These are phyloP conservation scores for Tricholoma furcatifolium DNA, from an alignment of 768 basidiomycete genomes.

Conservation along the genomic window DNA sequence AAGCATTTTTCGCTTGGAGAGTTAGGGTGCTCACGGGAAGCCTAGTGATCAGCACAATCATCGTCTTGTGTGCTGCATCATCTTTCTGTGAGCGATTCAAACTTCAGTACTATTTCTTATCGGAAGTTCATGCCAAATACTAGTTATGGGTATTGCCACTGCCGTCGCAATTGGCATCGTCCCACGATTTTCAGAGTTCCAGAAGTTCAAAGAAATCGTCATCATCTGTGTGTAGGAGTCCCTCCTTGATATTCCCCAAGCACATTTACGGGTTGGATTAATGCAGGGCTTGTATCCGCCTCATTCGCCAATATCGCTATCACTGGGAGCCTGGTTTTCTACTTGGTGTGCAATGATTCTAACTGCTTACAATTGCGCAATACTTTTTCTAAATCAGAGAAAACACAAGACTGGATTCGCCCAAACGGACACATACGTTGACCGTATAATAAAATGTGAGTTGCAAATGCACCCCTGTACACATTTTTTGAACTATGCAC, in stretches of 20 bases:
- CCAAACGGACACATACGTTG: slow-evolving; percentile 35
- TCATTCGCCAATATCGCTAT: slow-evolving; percentile 38
- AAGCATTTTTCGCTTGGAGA: slow-evolving; percentile 22
- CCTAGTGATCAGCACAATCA: slow-evolving; percentile 9
- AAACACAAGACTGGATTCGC: slow-evolving; percentile 37
- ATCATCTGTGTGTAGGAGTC: slow-evolving; percentile 18
- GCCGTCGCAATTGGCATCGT: slow-evolving; percentile 20
- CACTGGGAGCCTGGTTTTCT: slow-evolving; percentile 35
- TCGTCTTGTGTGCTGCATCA: slow-evolving; percentile 9
- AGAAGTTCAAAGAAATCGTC: slow-evolving; percentile 21
- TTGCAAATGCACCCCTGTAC: background rate
- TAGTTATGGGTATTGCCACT: slow-evolving; percentile 24
- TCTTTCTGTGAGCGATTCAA: slow-evolving; percentile 17
- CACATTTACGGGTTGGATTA: background rate
- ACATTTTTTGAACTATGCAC: background rate
- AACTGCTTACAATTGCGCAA: background rate
- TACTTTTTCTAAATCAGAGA: slow-evolving; percentile 20
- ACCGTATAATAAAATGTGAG: slow-evolving; percentile 36
- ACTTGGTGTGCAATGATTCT: slow-evolving; percentile 27
- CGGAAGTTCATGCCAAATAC: background rate
- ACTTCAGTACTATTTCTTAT: background rate
- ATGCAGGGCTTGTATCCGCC: slow-evolving; percentile 37
- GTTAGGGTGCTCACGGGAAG: slow-evolving; percentile 22
- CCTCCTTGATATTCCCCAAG: background rate
- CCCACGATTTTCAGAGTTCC: slow-evolving; percentile 21